These are phyloP conservation scores for Scedosporium apiospermum DNA, from an alignment of 2,329 filamentous ascomycete species.

Conservation along the genomic window DNA sequence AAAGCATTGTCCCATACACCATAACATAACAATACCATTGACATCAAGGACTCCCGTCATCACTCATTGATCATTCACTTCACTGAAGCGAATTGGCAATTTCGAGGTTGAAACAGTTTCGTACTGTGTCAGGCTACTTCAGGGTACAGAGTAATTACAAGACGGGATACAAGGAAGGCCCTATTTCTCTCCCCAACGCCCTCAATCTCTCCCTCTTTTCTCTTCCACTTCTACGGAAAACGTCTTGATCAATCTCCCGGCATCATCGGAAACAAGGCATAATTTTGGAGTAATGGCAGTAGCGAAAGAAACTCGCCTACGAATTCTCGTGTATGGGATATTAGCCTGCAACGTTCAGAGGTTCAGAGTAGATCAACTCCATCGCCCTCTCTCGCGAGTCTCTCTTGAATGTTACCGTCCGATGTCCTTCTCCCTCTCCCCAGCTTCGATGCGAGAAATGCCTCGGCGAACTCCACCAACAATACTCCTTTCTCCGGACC, in stretches of 20 bases:
- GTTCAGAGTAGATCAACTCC: background rate
- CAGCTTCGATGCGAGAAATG: background rate
- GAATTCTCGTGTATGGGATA: background rate
- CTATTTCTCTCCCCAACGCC: background rate
- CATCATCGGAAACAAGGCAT: background rate
- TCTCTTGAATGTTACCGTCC: background rate
- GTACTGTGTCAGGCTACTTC: no score
- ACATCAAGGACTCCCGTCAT: no score
- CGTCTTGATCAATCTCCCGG: background rate
- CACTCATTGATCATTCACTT: no score
- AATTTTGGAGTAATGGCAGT: background rate
- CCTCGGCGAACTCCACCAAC: background rate
- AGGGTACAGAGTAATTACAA: no score
- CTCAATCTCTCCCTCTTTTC: background rate
- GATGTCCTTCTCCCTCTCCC: background rate
- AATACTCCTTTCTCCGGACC: background rate
- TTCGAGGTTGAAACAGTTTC: no score
- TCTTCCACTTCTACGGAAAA: background rate
- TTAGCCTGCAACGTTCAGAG: background rate
- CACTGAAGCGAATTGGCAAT: no score
- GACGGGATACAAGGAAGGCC: no score
- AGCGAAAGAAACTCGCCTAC: background rate
- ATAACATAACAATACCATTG: no score
- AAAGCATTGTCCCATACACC: no score
- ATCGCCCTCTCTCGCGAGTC: background rate